Evolutionary conservation across 495 filamentous ascomycete species (phyloP), one percentile per base, ranked within the genome.

Genomic region (Margaritispora aquatica): DNA sequence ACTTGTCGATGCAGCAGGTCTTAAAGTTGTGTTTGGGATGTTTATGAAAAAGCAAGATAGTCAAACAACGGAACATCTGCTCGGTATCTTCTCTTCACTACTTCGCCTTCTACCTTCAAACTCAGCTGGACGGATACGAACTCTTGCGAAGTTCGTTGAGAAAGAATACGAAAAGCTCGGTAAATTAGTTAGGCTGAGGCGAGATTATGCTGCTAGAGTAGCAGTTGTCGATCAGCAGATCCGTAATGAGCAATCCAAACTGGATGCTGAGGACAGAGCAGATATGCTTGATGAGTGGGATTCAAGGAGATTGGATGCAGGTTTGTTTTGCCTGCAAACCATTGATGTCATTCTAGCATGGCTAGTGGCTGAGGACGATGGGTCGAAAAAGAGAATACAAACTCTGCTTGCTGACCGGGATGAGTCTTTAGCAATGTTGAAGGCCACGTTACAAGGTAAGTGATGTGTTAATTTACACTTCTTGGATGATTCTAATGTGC

Each of bases 81-180:
- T 99, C 36, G 89, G 90, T 17, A 92, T 97, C 8, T 92, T 97
- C 54, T 84, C 89, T 1, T 88, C 88, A 0, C 78, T 99, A 67
- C 78, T 99, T 0, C 87, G 92, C 17, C 77, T 83, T 1, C 69
- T 99, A 1, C 91, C 90, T 0, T 88, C 84, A 3, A 83, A 90
- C n/a, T 89, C 87, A 11, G 77, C 88, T 0, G 75, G 83, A n/a
- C 79, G 94, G 1, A 92, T 97, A 27, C 81, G 94, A 1, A 81
- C 88, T 5, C 79, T 97, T 0, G 94, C 92, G 2, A 99, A 99
- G 66, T 97, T 99, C 69, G 87, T 95, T 44, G 92, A 97, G 73
- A 93, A 88, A 63, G 88, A 96, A 58, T 97, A 95, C 68, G 88
- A 91, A 59, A 95, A 96, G 72, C 84, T 88, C 13, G 73, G 65